Evolutionary conservation across 768 basidiomycete species (phyloP), one percentile per base, ranked within the genome.

Genomic region (Phaeotremella skinneri): DNA sequence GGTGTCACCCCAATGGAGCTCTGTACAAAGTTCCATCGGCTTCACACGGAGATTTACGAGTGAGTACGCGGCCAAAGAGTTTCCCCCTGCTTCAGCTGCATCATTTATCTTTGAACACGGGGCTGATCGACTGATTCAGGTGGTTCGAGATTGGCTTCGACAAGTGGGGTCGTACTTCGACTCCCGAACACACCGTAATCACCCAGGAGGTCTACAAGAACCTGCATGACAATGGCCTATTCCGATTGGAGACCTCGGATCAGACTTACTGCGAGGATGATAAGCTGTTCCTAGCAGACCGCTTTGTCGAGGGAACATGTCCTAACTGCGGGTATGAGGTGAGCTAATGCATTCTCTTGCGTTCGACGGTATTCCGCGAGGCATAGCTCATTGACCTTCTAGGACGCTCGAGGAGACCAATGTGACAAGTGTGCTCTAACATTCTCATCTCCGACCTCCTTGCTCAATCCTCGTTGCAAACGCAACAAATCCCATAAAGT

Each of bases 111-210:
- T 39, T 47, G 2, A 34, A n/a, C 5, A 2, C 25, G 29, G 47
- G 1, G 23, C 27, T n/a, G 25, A 32, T 3, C 7, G 4, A 25
- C n/a, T 29, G 7, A 43, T 21, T 20, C 39, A 77, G 76, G 42
- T 98, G 96, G 96, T 99, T 98, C 79, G 88, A 97, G 62, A 90
- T 99, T 49, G 88, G 88, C 25, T 99, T 98, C 64, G 96, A 99
- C 74, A 85, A 89, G 76, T 99, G 97, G 76, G 94, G 96, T 2
- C 85, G 96, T 37, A 99, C 96, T 4, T 92, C 93, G 21, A 90
- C 92, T 1, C 85, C 85, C 11, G 76, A 85, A 52, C 96, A 99
- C 75, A 90, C 91, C 0, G 86, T 90, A 70, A 91, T 99, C 72
- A 85, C 86, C 45, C 96, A 98, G 76, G 87, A 86, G 55, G 88